Evolutionary conservation across 345 rosid species (phyloP).

Genomic region (Salix caprea): DNA sequence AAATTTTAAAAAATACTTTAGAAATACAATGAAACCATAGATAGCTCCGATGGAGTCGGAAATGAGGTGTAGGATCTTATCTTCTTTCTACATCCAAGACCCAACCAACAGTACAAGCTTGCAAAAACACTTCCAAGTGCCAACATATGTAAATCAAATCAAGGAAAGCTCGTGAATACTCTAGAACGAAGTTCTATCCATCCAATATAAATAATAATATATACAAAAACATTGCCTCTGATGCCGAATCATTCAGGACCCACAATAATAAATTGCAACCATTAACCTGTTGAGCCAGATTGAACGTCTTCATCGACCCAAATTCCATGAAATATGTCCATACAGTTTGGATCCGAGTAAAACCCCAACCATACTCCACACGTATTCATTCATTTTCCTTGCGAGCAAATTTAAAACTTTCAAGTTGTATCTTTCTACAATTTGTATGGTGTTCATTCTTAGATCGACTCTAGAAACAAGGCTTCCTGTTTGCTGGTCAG

Average conservation of each 20-base stretch:
- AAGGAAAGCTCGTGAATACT: background rate
- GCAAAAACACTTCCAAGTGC: background rate
- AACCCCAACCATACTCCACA: background rate
- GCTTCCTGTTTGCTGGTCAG: conserved; percentile 95
- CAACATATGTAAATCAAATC: too few species aligned
- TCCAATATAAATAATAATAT: conserved; percentile 11
- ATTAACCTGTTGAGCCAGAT: conserved; percentile 3
- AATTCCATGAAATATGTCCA: conserved; percentile 16
- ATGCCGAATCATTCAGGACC: conserved; percentile 7
- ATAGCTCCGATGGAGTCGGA: background rate
- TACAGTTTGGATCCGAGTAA: conserved; percentile 3
- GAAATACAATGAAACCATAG: background rate
- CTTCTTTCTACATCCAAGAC: background rate
- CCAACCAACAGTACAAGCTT: background rate
- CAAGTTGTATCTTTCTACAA: conserved; percentile 2
- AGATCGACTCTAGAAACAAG: conserved; percentile 81
- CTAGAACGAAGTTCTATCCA: background rate
- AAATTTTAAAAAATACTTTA: too few species aligned
- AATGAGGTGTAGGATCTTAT: background rate
- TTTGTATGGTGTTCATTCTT: conserved; percentile 25
- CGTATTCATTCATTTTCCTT: conserved; percentile 3
- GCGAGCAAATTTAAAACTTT: background rate
- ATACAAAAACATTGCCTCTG: background rate
- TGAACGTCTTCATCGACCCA: conserved; percentile 7
- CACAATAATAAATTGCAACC: conserved; percentile 11